phyloP scores from a whole-genome alignment of 306 rosid species.

The Arachis stenosperma region DNA sequence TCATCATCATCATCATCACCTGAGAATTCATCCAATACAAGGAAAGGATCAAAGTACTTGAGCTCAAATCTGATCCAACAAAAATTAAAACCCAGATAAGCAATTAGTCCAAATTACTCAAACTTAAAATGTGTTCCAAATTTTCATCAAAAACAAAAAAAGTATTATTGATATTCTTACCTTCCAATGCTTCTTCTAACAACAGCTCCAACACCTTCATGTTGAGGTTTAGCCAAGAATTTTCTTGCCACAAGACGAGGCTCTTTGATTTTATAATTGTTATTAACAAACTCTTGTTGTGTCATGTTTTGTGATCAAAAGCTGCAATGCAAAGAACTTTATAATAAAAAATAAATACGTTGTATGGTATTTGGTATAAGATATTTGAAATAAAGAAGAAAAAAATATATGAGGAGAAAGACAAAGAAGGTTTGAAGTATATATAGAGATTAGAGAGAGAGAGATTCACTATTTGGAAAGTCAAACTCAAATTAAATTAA shows the following conservation, averaged over 20 bases:
- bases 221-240: slow-evolving; percentile 91
- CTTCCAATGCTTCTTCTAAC: slow-evolving; percentile 98
- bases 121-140: neutral
- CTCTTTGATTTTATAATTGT: slow-evolving; percentile 31
- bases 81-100: slow-evolving; percentile 22
- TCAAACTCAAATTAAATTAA: slow-evolving; percentile 39
- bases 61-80: slow-evolving; percentile 74
- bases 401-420: slow-evolving; percentile 34
- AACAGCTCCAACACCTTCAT: slow-evolving; percentile 90
- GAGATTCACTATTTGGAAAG: slow-evolving; percentile 32
- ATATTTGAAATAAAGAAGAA: neutral
- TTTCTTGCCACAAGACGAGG: slow-evolving; percentile 75
- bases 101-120: slow-evolving; percentile 22
- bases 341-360: too few species aligned
- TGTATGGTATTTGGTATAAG: neutral
- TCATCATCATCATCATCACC: slow-evolving; percentile 48
- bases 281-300: slow-evolving; percentile 38
- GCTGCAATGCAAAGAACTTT: neutral
- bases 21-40: slow-evolving; percentile 92
- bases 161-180: slow-evolving; percentile 33
- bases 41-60: slow-evolving; percentile 92
- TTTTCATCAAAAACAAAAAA: too few species aligned
- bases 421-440: slow-evolving; percentile 33
- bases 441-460: slow-evolving; percentile 28
- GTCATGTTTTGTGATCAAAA: slow-evolving; percentile 48